phyloP scores from a whole-genome alignment of 345 rosid genomes.

The Camelina neglecta region DNA sequence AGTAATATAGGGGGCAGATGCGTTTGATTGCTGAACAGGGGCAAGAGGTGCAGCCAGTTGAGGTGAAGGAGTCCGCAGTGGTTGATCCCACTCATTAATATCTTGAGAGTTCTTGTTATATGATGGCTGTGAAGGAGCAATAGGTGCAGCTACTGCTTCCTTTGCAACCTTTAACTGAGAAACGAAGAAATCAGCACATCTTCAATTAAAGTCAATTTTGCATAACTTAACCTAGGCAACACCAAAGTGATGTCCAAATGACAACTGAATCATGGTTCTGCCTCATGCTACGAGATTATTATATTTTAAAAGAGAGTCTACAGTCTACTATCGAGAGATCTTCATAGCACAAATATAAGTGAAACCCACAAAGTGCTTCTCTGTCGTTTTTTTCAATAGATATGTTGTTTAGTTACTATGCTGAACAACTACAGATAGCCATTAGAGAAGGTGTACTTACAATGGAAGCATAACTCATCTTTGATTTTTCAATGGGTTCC shows the following conservation, averaged over 20 bases:
- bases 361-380: not conserved
- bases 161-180: slow-evolving; percentile 69
- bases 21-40: slow-evolving; percentile 47
- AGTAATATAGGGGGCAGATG: slow-evolving; percentile 48
- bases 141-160: slow-evolving; percentile 53
- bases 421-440: not conserved
- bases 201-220: not conserved
- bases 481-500: slow-evolving; percentile 67
- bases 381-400: not conserved
- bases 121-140: slow-evolving; percentile 60
- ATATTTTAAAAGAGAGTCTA: not conserved
- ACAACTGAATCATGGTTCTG: not conserved
- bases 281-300: not conserved
- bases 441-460: slow-evolving; percentile 53
- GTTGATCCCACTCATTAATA: slow-evolving; percentile 68
- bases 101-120: slow-evolving; percentile 50
- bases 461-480: slow-evolving; percentile 88
- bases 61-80: slow-evolving; percentile 52
- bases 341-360: slow-evolving; percentile 4
- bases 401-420: not conserved
- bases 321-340: slow-evolving; percentile 7
- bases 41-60: slow-evolving; percentile 59
- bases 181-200: slow-evolving; percentile 22
- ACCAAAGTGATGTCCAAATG: slow-evolving; percentile 4
- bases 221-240: not conserved